A percentile compares a stretch with the other conserved stretches of the same genome.
phyloP scores from a whole-genome alignment of 257 asterid genomes.

The Scutellaria barbata region DNA sequence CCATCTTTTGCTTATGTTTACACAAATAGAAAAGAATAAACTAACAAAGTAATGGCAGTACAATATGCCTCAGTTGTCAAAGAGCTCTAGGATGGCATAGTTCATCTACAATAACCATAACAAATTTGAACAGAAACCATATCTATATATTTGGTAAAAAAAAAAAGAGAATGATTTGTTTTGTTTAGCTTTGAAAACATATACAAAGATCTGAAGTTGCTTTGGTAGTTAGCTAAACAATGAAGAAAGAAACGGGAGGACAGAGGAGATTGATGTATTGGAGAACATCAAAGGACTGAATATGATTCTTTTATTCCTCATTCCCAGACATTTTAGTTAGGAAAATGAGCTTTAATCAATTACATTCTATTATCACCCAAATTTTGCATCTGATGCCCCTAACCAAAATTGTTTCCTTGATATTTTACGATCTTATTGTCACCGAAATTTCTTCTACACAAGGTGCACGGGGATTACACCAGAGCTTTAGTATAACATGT shows the following conservation, averaged over 20 bases:
- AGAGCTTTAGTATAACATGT: not conserved
- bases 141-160: not conserved
- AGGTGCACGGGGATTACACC: not conserved
- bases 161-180: not conserved
- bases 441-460: not conserved
- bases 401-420: not conserved
- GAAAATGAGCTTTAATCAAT: not conserved
- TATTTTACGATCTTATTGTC: not conserved
- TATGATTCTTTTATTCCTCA: not conserved
- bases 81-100: conserved; percentile 14
- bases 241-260: not conserved
- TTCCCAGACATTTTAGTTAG: not conserved
- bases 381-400: not conserved
- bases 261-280: not conserved
- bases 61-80: not conserved
- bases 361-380: not conserved
- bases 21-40: not conserved
- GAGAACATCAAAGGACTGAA: not conserved
- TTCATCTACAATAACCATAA: not conserved
- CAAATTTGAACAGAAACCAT: not conserved
- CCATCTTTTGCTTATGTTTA: not conserved
- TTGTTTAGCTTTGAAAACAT: no score
- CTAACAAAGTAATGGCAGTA: not conserved
- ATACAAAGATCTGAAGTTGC: not conserved
- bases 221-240: not conserved